Evolutionary conservation across 208 protist genomes (phyloP).

Genomic region (Crithidia thermophila): DNA sequence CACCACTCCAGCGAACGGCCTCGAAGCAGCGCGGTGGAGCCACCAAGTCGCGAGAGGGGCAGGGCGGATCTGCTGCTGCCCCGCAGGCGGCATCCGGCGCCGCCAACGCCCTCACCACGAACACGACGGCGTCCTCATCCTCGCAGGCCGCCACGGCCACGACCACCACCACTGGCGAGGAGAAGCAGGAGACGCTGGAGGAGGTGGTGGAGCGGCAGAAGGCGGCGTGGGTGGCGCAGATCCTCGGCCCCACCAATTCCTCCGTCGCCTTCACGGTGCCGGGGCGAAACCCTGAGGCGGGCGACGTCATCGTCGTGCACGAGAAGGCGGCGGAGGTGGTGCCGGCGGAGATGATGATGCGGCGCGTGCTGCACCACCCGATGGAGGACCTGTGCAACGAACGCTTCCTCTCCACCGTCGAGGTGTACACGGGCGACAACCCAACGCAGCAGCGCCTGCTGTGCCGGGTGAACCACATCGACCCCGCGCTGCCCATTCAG

Average conservation of each 20-base stretch:
- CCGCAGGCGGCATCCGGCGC: no score
- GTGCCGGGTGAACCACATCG: slow-evolving; percentile 79
- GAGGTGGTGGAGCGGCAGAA: slow-evolving; percentile 20
- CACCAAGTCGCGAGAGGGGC: no score
- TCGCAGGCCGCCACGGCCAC: no score
- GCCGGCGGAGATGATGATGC: slow-evolving; percentile 51
- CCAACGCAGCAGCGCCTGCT: slow-evolving; percentile 73
- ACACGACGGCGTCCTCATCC: no score
- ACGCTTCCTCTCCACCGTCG: slow-evolving; percentile 77
- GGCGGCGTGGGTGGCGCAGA: slow-evolving; percentile 62
- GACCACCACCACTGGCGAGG: no score
- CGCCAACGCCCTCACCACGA: no score
- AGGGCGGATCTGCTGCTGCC: no score
- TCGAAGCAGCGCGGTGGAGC: no score
- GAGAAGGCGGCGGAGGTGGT: slow-evolving; percentile 22
- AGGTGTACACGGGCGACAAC: slow-evolving; percentile 69
- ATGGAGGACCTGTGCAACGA: slow-evolving; percentile 74
- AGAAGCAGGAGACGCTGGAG: slow-evolving; percentile 4
- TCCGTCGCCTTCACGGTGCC: slow-evolving; percentile 32
- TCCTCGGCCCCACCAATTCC: slow-evolving; percentile 42
- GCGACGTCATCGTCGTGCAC: slow-evolving; percentile 21
- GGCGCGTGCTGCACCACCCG: slow-evolving; percentile 61
- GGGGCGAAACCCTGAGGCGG: slow-evolving; percentile 19
- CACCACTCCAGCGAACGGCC: no score
- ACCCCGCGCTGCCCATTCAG: slow-evolving; percentile 62